Conservation (phyloP, 768 basidiomycete genomes). For the Boletus pseudopeckii region DNA sequence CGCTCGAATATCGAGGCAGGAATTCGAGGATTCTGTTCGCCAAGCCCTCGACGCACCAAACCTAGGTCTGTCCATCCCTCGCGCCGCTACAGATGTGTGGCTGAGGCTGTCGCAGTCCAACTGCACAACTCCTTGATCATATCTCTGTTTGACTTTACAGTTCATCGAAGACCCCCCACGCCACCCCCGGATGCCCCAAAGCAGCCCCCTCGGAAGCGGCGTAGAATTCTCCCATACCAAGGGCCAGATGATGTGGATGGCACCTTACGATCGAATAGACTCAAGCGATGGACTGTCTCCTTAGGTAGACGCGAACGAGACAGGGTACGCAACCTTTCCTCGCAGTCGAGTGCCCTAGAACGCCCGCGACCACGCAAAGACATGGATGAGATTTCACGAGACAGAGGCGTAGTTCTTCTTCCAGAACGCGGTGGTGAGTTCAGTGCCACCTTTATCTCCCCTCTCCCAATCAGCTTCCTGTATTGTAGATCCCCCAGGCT, state of each 20-base stretch:
- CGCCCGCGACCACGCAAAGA: slow-evolving; percentile 44
- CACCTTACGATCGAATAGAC: slow-evolving; percentile 55
- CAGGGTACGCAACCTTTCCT: slow-evolving; percentile 52
- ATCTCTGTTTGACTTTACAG: slow-evolving; percentile 76
- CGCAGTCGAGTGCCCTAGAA: slow-evolving; percentile 43
- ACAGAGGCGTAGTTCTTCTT: slow-evolving; percentile 64
- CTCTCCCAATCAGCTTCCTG: not conserved
- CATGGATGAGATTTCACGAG: slow-evolving; percentile 65
- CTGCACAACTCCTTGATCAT: slow-evolving; percentile 83
- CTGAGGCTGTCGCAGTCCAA: slow-evolving; percentile 49
- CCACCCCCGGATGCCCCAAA: slow-evolving; percentile 63
- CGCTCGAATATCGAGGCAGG: slow-evolving; percentile 64
- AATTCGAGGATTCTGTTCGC: slow-evolving; percentile 72
- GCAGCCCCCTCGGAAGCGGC: slow-evolving; percentile 62
- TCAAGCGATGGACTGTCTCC: slow-evolving; percentile 74
- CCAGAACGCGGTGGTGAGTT: slow-evolving; percentile 60
- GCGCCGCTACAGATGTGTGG: not conserved
- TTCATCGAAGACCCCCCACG: slow-evolving; percentile 63
- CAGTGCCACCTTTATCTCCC: not conserved
- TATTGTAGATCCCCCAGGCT: slow-evolving; percentile 61
- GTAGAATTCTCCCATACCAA: slow-evolving; percentile 68
- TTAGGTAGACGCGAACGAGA: slow-evolving; percentile 75
- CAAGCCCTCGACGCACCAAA: slow-evolving; percentile 57
- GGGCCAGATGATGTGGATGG: slow-evolving; percentile 57
- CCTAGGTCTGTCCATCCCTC: slow-evolving; percentile 36